These are phyloP conservation scores for Thymus quinquecostatus DNA, from an alignment of 257 asterid genomes.

Conservation along the genomic window DNA sequence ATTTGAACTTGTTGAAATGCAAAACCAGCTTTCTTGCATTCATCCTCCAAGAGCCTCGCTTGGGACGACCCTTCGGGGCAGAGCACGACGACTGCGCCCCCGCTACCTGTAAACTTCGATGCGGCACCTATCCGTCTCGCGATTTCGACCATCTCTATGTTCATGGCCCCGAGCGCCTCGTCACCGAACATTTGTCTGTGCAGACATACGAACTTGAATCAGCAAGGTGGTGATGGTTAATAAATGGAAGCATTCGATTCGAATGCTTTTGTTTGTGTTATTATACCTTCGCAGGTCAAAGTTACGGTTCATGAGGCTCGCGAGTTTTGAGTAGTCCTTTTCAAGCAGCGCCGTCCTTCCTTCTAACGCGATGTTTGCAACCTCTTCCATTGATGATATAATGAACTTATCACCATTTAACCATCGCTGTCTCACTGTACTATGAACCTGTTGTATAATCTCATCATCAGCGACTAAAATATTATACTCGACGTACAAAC, in stretches of 20 bases:
- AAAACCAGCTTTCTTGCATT: conserved; percentile 70
- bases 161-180: conserved; percentile 76
- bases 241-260: background rate
- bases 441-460: conserved; percentile 63
- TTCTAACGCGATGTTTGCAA: conserved; percentile 75
- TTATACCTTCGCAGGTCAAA: conserved; percentile 81
- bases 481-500: background rate
- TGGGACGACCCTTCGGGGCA: conserved; percentile 89
- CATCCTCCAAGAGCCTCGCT: conserved; percentile 67
- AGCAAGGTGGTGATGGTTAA: background rate
- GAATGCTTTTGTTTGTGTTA: background rate
- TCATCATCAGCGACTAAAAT: background rate
- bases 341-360: conserved; percentile 68
- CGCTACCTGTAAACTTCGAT: conserved; percentile 95
- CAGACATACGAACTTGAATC: background rate
- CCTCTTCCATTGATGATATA: conserved; percentile 78
- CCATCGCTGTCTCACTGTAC: conserved; percentile 90
- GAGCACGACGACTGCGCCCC: conserved; percentile 86
- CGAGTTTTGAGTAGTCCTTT: conserved; percentile 66
- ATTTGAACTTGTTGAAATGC: conserved; percentile 55
- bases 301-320: conserved; percentile 82
- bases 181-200: conserved; percentile 88
- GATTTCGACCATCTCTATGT: conserved; percentile 90
- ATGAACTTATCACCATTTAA: conserved; percentile 83
- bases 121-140: conserved; percentile 83